Evolutionary conservation across 495 filamentous ascomycete species (phyloP).

Genomic region (Haplographium delicatum): DNA sequence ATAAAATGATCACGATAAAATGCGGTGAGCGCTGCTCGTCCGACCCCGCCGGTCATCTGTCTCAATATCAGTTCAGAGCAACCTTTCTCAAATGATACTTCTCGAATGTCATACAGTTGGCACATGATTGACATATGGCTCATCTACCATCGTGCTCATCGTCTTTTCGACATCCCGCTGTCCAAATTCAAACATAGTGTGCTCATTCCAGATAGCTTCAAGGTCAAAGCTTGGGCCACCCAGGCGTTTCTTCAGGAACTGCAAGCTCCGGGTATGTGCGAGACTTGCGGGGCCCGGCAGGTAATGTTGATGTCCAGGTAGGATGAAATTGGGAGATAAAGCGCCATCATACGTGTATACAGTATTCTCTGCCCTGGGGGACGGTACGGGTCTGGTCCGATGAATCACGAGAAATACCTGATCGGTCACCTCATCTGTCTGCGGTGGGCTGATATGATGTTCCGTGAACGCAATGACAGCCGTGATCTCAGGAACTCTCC

Average conservation of each 20-base stretch:
- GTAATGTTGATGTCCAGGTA: conserved; percentile 38
- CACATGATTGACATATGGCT: conserved; percentile 57
- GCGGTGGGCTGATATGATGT: neutral
- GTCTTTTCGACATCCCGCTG: conserved; percentile 47
- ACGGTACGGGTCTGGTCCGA: too few species aligned
- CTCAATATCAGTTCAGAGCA: neutral
- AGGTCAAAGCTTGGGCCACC: conserved; percentile 53
- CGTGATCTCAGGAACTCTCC: conserved; percentile 1
- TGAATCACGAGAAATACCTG: too few species aligned
- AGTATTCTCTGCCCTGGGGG: neutral
- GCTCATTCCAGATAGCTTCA: conserved; percentile 57
- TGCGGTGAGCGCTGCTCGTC: conserved; percentile 53
- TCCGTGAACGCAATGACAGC: conserved; percentile 2
- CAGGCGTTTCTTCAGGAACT: conserved; percentile 46
- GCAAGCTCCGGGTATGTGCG: conserved; percentile 45
- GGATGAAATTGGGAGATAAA: conserved; percentile 29
- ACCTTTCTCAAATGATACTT: neutral
- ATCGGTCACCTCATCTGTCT: too few species aligned
- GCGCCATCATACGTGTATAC: conserved; percentile 31
- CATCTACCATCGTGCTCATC: conserved; percentile 53
- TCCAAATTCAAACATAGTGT: conserved; percentile 49
- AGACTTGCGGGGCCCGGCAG: conserved; percentile 33
- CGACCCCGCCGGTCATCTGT: conserved; percentile 63
- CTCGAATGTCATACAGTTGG: conserved; percentile 35
- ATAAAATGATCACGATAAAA: conserved; percentile 79